Evolutionary conservation across 2,329 filamentous ascomycete genomes (phyloP).

Genomic region (Phaeosphaeriaceae sp.): DNA sequence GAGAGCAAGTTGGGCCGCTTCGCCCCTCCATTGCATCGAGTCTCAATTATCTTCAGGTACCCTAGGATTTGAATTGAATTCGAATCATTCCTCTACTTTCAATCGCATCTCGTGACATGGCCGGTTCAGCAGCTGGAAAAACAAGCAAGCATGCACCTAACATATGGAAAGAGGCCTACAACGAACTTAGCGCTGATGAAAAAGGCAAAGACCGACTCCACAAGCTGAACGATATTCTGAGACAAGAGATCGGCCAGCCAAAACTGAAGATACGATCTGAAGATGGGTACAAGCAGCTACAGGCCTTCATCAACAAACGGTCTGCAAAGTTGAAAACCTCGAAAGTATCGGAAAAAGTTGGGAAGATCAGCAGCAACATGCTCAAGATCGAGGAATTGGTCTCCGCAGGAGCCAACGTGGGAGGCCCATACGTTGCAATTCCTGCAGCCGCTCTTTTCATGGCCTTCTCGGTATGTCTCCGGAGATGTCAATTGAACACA

Average conservation of each 20-base stretch:
- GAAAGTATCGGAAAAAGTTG: conserved; percentile 13
- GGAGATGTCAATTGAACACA: no score
- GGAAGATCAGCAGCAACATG: conserved; percentile 17
- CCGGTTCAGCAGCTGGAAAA: conserved; percentile 3
- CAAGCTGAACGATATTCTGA: conserved; percentile 19
- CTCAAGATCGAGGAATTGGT: conserved; percentile 20
- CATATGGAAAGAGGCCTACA: conserved; percentile 26
- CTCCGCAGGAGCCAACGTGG: conserved; percentile 17
- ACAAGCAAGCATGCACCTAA: conserved; percentile 8
- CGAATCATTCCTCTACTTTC: no score
- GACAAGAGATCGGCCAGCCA: conserved; percentile 17
- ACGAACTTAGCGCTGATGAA: conserved; percentile 14
- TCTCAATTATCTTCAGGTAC: no score
- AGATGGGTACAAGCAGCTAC: conserved; percentile 19
- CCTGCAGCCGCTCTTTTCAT: conserved; percentile 23
- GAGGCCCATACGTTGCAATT: conserved; percentile 24
- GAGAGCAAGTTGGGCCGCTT: background rate
- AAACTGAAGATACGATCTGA: conserved; percentile 19
- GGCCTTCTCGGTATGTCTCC: conserved; percentile 21
- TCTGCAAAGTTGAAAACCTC: conserved; percentile 10
- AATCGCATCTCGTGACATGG: no score
- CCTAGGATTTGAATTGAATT: no score
- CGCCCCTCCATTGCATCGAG: background rate
- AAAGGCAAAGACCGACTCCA: conserved; percentile 19
- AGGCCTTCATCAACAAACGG: conserved; percentile 14